Base-by-base conservation (phyloP, 2,329 filamentous ascomycete species). In the Elsinoe batatas region DNA sequence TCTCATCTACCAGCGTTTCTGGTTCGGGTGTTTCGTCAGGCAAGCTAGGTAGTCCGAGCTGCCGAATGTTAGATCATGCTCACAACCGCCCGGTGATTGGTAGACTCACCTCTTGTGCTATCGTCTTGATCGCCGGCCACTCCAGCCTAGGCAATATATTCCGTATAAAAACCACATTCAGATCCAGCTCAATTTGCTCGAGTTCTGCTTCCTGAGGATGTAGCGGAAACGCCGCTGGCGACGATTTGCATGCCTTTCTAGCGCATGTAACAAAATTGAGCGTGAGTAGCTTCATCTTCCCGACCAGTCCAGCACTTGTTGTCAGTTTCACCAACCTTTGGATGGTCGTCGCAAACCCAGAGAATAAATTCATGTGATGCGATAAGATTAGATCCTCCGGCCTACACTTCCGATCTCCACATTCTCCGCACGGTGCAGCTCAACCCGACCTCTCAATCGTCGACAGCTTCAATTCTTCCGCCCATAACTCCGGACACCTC, bases 231-330 rank as follows among this genome's bases (percentile, higher is more conserved):
- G 89, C 88, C 53, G 80, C 75, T 5, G 85, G 77, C 32, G 85
- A 84, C 57, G 83, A 80, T 74, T 94, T 95, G 85, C 93, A 98
- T 56, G 87, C 79, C 78, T 96, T 97, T 68, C 94, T 87, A 59
- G 93, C 91, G 77, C 93, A 98, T 65, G 89, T 93, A 61, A 97
- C 77, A 73, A 98, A 98, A 74, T 97, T 97, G 65, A 95, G 84
- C 59, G 90, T 96, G 53, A 97, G 82, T 60, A 97, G 77, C 72
- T 97, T 97, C 93, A 98, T 98, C 15, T 5, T 40, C n/a, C 17
- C 37, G 37, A 40, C 26, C 7, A 5, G 4, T 30, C 7, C 26
- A 30, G 26, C 26, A 10, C 26, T 18, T 20, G 40, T 13, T 12
- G 44, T 5, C 26, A 10, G 36, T 35, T 5, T 5, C 10, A 35